Evolutionary conservation across 2,329 filamentous ascomycete species (phyloP).

Genomic region (Colletotrichum spinosum): DNA sequence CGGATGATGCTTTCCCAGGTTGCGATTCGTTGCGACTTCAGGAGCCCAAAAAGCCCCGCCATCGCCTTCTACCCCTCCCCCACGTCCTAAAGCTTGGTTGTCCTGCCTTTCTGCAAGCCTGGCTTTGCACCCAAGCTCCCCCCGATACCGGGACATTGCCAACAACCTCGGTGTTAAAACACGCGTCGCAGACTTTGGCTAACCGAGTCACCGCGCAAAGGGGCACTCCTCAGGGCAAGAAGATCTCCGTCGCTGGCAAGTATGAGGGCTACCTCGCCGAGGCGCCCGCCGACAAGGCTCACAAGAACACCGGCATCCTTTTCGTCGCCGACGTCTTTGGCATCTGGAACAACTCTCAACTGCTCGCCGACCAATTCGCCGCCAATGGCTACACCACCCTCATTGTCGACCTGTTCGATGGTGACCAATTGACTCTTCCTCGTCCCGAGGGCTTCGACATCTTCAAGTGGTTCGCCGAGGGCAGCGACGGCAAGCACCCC

Average conservation of each 20-base stretch:
- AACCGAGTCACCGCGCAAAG: slow-evolving; percentile 44
- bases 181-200: not conserved
- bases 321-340: slow-evolving; percentile 62
- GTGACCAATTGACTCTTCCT: slow-evolving; percentile 61
- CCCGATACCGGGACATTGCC: not conserved
- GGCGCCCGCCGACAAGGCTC: slow-evolving; percentile 52
- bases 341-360: slow-evolving; percentile 59
- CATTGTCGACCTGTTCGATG: slow-evolving; percentile 53
- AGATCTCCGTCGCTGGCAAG: slow-evolving; percentile 57
- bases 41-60: slow-evolving; percentile 4
- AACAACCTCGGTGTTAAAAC: not conserved
- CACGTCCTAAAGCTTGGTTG: slow-evolving; percentile 22
- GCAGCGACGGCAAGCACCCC: slow-evolving; percentile 60
- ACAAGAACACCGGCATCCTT: slow-evolving; percentile 58
- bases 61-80: slow-evolving; percentile 22
- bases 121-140: not conserved
- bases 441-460: slow-evolving; percentile 44
- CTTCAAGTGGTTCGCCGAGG: slow-evolving; percentile 50
- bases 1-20: not conserved
- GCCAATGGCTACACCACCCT: slow-evolving; percentile 53
- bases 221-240: slow-evolving; percentile 59
- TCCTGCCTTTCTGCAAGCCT: slow-evolving; percentile 2
- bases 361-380: slow-evolving; percentile 55
- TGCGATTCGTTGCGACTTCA: not conserved
- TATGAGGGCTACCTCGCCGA: slow-evolving; percentile 64